A percentile compares a stretch with the other conserved stretches of the same genome.
Evolutionary conservation across 2,329 filamentous ascomycete species (phyloP).

Genomic region (Monosporascus sp.): DNA sequence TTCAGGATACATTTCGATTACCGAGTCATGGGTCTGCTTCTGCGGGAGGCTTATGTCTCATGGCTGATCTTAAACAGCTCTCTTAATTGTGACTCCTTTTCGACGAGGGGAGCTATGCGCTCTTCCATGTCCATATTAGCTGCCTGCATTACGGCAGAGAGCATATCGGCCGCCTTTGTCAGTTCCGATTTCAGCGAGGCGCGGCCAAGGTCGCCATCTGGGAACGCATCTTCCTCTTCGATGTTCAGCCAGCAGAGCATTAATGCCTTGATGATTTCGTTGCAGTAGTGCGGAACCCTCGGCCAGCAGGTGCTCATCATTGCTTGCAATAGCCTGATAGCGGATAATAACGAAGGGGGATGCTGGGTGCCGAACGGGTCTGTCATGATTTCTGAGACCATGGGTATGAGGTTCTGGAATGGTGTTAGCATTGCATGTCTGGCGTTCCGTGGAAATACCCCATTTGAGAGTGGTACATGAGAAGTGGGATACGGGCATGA

Average conservation of each 20-base stretch:
- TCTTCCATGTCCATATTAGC: constrained; percentile 21
- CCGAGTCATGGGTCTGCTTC: constrained; percentile 1
- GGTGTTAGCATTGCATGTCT: constrained; percentile 1
- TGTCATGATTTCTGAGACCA: constrained; percentile 58
- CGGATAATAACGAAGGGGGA: constrained; percentile 46
- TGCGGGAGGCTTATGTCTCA: constrained; percentile 4
- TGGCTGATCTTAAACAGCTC: constrained; percentile 23
- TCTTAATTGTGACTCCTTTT: constrained; percentile 29
- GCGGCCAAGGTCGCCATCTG: constrained; percentile 4
- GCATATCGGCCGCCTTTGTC: constrained; percentile 25
- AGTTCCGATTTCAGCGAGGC: constrained; percentile 28
- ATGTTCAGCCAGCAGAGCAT: constrained; percentile 58
- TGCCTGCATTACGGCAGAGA: constrained; percentile 28
- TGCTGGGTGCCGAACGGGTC: constrained; percentile 61
- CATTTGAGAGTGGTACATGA: not conserved
- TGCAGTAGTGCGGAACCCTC: constrained; percentile 55
- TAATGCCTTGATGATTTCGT: constrained; percentile 58
- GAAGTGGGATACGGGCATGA: not conserved
- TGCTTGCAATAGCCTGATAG: constrained; percentile 47
- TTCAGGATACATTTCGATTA: constrained; percentile 1
- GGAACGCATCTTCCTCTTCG: constrained; percentile 27
- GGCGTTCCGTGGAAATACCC: constrained; percentile 2
- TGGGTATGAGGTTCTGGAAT: constrained; percentile 56
- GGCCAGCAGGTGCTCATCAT: constrained; percentile 65
- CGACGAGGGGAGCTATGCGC: constrained; percentile 28